Conservation (phyloP, 208 protist species). For the Trypanosoma congolense region DNA sequence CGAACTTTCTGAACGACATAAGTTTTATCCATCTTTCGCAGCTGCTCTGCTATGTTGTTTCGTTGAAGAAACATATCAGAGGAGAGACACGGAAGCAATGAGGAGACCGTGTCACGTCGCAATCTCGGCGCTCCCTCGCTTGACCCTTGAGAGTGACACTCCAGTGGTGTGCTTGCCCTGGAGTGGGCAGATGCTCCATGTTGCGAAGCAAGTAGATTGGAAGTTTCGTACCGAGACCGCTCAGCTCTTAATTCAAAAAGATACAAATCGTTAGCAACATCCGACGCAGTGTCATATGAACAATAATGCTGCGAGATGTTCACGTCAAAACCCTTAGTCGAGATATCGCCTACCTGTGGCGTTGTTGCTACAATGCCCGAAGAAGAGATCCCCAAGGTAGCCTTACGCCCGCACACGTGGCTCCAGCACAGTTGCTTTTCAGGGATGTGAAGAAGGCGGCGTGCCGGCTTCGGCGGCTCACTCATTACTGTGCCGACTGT, state of each 20-base stretch:
- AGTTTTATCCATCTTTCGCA: conserved; percentile 17
- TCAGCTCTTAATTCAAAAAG: neutral
- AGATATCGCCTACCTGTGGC: too few species aligned
- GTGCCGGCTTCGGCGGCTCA: conserved; percentile 9
- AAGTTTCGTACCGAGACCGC: neutral
- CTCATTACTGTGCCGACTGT: conserved; percentile 22
- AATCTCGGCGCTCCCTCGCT: neutral
- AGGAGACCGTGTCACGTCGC: conserved; percentile 4
- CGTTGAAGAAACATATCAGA: conserved; percentile 21
- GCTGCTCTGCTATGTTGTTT: conserved; percentile 22
- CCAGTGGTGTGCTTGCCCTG: neutral
- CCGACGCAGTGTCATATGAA: neutral
- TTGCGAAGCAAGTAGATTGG: neutral
- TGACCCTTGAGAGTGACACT: neutral
- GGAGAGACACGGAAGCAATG: conserved; percentile 22
- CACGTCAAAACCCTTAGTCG: neutral
- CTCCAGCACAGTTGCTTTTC: neutral
- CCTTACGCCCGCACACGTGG: neutral
- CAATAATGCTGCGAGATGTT: neutral
- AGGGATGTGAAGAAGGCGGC: neutral
- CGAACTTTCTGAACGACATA: conserved; percentile 14
- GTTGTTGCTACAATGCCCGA: too few species aligned
- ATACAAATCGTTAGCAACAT: neutral
- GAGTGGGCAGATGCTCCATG: neutral
- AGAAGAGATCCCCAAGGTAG: too few species aligned